These are phyloP conservation scores for Quercus robur DNA, from an alignment of 306 rosid species.

Conservation along the genomic window DNA sequence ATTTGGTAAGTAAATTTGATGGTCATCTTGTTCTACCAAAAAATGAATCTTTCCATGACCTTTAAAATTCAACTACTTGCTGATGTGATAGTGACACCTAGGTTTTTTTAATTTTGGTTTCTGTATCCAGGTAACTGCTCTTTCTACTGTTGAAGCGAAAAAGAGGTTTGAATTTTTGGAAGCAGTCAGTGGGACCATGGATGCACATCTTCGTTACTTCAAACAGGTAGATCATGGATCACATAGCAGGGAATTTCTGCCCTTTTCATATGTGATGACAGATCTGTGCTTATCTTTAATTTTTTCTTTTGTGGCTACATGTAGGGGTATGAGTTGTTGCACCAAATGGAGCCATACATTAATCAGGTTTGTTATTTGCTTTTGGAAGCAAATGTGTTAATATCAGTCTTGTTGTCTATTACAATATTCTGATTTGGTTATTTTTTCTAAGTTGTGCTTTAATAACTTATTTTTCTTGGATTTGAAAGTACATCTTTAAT, in stretches of 20 bases:
- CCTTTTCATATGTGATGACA: slow-evolving; percentile 4
- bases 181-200: slow-evolving; percentile 99
- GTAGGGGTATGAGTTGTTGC: slow-evolving; percentile 66
- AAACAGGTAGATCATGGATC: slow-evolving; percentile 67
- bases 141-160: slow-evolving; percentile 95
- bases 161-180: slow-evolving; percentile 97
- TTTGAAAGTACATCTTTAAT: not conserved
- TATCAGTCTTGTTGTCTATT: not conserved
- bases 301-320: not conserved
- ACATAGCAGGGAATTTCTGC: slow-evolving; percentile 17
- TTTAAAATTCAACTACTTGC: not conserved
- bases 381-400: not conserved
- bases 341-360: slow-evolving; percentile 81
- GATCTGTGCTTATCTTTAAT: slow-evolving; percentile 11
- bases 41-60: slow-evolving; percentile 8
- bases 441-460: not conserved
- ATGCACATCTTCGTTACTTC: slow-evolving; percentile 98
- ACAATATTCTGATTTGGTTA: not conserved
- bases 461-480: not conserved
- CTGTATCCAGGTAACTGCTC: slow-evolving; percentile 76
- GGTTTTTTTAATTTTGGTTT: slow-evolving; percentile 17
- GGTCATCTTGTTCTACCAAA: not conserved
- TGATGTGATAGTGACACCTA: not conserved
- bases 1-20: slow-evolving; percentile 51
- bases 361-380: slow-evolving; percentile 67